Conservation (phyloP, 2,329 filamentous ascomycete species). For the Tolypocladium guangdongense region DNA sequence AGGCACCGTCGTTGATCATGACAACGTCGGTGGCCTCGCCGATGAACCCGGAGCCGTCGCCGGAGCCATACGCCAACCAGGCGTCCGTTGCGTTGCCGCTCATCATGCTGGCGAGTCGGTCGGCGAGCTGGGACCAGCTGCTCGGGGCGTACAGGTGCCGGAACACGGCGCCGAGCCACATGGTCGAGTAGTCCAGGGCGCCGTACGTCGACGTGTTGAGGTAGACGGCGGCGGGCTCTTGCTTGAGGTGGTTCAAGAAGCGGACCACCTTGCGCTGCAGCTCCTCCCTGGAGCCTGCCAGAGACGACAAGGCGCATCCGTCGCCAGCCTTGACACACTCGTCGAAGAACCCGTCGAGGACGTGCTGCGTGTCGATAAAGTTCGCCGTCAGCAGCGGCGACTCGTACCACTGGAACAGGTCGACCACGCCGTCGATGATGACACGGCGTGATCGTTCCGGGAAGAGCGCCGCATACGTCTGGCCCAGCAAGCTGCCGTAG, state of each 20-base stretch:
- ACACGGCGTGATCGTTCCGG: slow-evolving; percentile 21
- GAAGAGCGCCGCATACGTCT: slow-evolving; percentile 27
- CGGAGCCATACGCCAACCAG: slow-evolving; percentile 20
- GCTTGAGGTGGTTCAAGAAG: slow-evolving; percentile 20
- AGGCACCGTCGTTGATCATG: slow-evolving; percentile 15
- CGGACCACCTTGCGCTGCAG: slow-evolving; percentile 20
- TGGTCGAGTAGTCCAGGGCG: slow-evolving; percentile 21
- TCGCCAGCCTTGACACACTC: slow-evolving; percentile 31
- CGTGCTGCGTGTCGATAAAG: slow-evolving; percentile 17
- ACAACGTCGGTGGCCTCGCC: slow-evolving; percentile 16
- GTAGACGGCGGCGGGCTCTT: slow-evolving; percentile 30
- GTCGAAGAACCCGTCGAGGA: slow-evolving; percentile 20
- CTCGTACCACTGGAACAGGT: slow-evolving; percentile 22
- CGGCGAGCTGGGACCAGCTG: slow-evolving; percentile 24
- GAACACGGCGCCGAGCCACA: slow-evolving; percentile 27
- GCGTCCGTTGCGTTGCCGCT: slow-evolving; percentile 28
- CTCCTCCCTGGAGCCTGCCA: slow-evolving; percentile 23
- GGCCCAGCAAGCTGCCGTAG: slow-evolving; percentile 30
- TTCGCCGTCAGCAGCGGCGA: slow-evolving; percentile 12
- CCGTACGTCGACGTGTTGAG: slow-evolving; percentile 29
- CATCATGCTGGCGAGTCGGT: slow-evolving; percentile 21
- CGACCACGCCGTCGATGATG: slow-evolving; percentile 24
- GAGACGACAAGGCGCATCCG: slow-evolving; percentile 28
- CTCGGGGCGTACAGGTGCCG: slow-evolving; percentile 25
- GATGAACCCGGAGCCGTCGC: slow-evolving; percentile 5